A percentile compares a stretch with the other conserved stretches of the same genome.
These are phyloP conservation scores for Leishmania tropica DNA, from an alignment of 208 protist species.

Conservation along the genomic window DNA sequence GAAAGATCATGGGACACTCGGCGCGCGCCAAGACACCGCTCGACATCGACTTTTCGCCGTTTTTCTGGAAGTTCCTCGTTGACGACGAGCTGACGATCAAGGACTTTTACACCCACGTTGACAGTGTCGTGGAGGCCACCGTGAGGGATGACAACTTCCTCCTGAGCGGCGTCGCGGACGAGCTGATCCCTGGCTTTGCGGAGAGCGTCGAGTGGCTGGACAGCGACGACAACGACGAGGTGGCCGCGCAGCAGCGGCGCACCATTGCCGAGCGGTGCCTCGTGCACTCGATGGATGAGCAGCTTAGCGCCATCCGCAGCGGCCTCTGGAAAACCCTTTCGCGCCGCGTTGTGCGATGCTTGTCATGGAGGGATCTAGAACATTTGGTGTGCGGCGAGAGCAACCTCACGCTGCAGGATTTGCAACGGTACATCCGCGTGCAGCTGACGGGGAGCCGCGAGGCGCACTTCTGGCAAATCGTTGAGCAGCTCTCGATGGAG, in stretches of 20 bases:
- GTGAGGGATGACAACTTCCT: constrained; percentile 85
- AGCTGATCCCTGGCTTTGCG: constrained; percentile 79
- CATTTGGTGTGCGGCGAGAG: constrained; percentile 80
- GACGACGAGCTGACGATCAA: constrained; percentile 78
- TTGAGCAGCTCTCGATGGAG: constrained; percentile 79
- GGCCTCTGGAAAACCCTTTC: constrained; percentile 82
- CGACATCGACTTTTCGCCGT: constrained; percentile 89
- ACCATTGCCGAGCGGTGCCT: constrained; percentile 81
- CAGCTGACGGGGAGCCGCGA: constrained; percentile 56
- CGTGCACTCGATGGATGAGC: constrained; percentile 87
- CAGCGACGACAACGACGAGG: constrained; percentile 36
- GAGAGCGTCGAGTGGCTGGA: constrained; percentile 48
- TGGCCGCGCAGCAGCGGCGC: constrained; percentile 43
- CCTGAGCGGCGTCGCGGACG: constrained; percentile 76
- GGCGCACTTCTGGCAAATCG: constrained; percentile 84
- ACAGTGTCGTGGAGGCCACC: constrained; percentile 83
- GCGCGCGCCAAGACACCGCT: constrained; percentile 70
- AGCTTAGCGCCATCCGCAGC: constrained; percentile 78
- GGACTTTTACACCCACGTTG: constrained; percentile 91
- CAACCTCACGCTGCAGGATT: constrained; percentile 60
- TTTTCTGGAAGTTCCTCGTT: constrained; percentile 92
- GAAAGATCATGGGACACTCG: constrained; percentile 89
- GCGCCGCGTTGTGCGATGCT: constrained; percentile 83
- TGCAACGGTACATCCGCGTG: constrained; percentile 69
- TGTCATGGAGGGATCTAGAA: constrained; percentile 88